Evolutionary conservation across 495 filamentous ascomycete species (phyloP).

Genomic region (Sordaria brevicollis): DNA sequence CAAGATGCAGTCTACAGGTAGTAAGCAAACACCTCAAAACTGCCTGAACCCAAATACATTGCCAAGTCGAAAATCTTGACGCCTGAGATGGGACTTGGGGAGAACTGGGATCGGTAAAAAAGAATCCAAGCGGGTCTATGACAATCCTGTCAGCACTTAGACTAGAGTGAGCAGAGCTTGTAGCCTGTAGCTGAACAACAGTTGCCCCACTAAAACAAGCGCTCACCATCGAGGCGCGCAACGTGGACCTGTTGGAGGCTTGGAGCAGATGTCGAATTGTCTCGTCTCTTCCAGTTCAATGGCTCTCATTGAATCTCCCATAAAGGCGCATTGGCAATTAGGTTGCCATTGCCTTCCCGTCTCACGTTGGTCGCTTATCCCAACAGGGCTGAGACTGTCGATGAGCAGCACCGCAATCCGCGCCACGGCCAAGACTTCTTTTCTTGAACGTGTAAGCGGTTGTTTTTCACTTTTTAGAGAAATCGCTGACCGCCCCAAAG

Average conservation of each 20-base stretch:
- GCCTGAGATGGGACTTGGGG: not conserved
- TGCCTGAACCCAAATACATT: not conserved
- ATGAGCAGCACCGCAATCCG: not conserved
- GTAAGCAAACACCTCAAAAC: too few species aligned
- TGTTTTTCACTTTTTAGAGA: too few species aligned
- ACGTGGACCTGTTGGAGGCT: not conserved
- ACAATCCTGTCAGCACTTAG: not conserved
- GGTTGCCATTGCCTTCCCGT: not conserved
- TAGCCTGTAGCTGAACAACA: not conserved
- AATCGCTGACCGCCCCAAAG: not conserved
- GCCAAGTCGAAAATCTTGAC: not conserved
- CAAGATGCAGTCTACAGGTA: too few species aligned
- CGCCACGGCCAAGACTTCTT: not conserved
- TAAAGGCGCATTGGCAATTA: not conserved
- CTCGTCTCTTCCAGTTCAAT: not conserved
- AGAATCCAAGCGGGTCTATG: not conserved
- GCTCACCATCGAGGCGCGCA: not conserved
- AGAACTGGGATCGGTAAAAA: not conserved
- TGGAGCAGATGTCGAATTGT: not conserved
- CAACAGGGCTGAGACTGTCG: not conserved
- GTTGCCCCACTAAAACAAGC: not conserved
- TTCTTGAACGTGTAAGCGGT: not conserved
- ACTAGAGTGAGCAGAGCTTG: not conserved
- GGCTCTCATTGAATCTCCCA: not conserved
- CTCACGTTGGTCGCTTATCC: not conserved